These are phyloP conservation scores for Pseudonitzschia delicatissima DNA, from an alignment of 108 stramenopile species.

Conservation along the genomic window DNA sequence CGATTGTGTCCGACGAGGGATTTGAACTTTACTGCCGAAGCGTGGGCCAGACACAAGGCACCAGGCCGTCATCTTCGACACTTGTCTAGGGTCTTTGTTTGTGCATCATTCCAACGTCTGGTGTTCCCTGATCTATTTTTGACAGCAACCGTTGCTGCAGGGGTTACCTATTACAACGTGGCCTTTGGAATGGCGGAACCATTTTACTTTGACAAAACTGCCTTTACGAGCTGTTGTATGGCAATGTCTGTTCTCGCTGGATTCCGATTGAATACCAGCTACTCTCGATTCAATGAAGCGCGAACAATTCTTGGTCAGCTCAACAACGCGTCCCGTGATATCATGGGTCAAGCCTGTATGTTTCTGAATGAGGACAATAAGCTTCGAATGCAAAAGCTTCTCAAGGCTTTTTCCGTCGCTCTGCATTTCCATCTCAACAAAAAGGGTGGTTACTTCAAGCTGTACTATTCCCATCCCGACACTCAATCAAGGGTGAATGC, in stretches of 20 bases:
- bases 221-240: conserved; percentile 48
- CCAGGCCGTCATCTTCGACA: conserved; percentile 44
- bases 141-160: conserved; percentile 31
- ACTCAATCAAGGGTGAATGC: conserved; percentile 37
- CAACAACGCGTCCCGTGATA: conserved; percentile 38
- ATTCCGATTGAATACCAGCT: conserved; percentile 52
- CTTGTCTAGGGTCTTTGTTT: conserved; percentile 22
- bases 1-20: conserved; percentile 41
- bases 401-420: conserved; percentile 48
- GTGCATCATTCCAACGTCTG: conserved; percentile 45
- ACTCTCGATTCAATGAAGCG: conserved; percentile 46
- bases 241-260: conserved; percentile 49
- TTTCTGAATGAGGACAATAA: conserved; percentile 29
- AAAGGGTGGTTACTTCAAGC: conserved; percentile 28
- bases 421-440: conserved; percentile 43
- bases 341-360: conserved; percentile 46
- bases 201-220: conserved; percentile 1
- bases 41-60: conserved; percentile 49
- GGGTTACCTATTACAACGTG: conserved; percentile 48
- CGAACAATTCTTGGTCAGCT: conserved; percentile 30
- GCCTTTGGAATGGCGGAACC: neutral
- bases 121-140: conserved; percentile 50
- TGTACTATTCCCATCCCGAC: conserved; percentile 22
- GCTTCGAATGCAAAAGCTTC: conserved; percentile 36
- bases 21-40: conserved; percentile 35